Evolutionary conservation across 768 basidiomycete species (phyloP).

Genomic region (Ramaria sp.): DNA sequence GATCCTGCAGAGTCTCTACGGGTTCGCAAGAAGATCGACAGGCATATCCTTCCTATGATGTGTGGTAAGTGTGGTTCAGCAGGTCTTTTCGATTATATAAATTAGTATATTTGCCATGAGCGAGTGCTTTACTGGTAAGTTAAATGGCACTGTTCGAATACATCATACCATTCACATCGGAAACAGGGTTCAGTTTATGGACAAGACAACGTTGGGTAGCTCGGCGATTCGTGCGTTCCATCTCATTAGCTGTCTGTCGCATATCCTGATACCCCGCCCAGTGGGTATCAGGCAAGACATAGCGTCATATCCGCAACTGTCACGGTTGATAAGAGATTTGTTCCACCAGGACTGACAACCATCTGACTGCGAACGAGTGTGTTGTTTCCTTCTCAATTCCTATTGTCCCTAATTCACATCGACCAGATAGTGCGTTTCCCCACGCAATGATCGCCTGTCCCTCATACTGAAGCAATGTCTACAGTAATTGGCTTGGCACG

Average conservation of each 20-base stretch:
- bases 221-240: conserved; percentile 34
- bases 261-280: not conserved
- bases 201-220: conserved; percentile 60
- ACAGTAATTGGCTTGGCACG: conserved; percentile 42
- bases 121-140: conserved; percentile 40
- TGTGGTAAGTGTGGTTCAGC: conserved; percentile 34
- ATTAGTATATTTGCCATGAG: no score
- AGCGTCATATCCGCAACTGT: not conserved
- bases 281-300: conserved; percentile 49
- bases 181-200: conserved; percentile 68
- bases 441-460: not conserved
- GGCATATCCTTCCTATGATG: conserved; percentile 60
- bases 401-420: not conserved
- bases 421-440: not conserved
- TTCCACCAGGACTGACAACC: conserved; percentile 37
- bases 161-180: not conserved
- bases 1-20: conserved; percentile 1
- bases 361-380: conserved; percentile 56
- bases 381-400: not conserved
- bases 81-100: not conserved
- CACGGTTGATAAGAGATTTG: not conserved
- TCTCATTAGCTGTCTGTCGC: not conserved
- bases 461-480: not conserved
- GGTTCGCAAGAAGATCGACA: conserved; percentile 44
- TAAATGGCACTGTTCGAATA: not conserved